These are phyloP conservation scores for Lactarius indigo DNA, from an alignment of 768 basidiomycete genomes.

Conservation along the genomic window DNA sequence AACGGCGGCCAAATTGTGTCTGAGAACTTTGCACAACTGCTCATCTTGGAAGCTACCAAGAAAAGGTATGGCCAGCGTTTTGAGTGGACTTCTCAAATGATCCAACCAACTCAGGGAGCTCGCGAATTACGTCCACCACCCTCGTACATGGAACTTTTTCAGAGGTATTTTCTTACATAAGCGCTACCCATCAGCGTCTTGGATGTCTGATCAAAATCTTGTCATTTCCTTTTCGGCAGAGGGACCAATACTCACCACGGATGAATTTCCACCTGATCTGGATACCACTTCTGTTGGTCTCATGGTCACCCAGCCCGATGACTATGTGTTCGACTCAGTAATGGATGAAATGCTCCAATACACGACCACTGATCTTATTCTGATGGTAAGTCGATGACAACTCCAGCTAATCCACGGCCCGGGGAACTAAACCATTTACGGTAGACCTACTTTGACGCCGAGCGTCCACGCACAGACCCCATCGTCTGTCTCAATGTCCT, in stretches of 20 bases:
- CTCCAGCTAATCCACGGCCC: not conserved
- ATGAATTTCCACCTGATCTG: constrained; percentile 50
- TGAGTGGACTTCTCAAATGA: not conserved
- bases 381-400: constrained; percentile 25
- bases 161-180: constrained; percentile 34
- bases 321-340: constrained; percentile 37
- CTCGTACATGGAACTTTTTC: constrained; percentile 54
- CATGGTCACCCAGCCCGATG: constrained; percentile 37
- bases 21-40: constrained; percentile 58
- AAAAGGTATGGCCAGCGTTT: constrained; percentile 35
- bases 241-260: constrained; percentile 39
- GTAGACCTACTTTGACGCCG: constrained; percentile 52
- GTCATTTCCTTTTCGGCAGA: constrained; percentile 33
- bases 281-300: constrained; percentile 57
- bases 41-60: constrained; percentile 51
- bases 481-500: constrained; percentile 51
- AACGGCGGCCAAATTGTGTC: constrained; percentile 38
- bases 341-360: constrained; percentile 59
- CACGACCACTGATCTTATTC: constrained; percentile 47
- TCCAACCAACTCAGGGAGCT: constrained; percentile 35
- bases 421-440: constrained; percentile 12
- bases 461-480: constrained; percentile 50
- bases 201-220: not conserved
- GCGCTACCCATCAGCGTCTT: constrained; percentile 37
- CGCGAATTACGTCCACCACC: constrained; percentile 38